These are phyloP conservation scores for Chrysoporthe puriensis DNA, from an alignment of 2,329 filamentous ascomycete species.

Conservation along the genomic window DNA sequence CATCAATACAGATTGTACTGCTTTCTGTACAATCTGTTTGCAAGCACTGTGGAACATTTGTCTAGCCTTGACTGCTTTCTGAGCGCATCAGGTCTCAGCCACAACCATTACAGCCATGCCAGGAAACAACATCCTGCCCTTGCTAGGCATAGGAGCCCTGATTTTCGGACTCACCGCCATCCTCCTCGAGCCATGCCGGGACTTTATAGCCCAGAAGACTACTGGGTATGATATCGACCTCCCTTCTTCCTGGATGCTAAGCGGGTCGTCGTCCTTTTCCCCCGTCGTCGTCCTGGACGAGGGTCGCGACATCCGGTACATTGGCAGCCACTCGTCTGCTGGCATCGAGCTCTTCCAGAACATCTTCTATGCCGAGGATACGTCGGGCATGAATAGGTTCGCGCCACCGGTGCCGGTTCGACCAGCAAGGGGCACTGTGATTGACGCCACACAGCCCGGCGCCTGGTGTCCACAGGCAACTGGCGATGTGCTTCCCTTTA, in stretches of 20 bases:
- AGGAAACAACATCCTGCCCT: neutral
- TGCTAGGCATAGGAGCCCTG: conserved; percentile 13
- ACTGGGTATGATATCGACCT: neutral
- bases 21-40: too few species aligned
- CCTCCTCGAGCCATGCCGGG: neutral
- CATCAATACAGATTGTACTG: too few species aligned
- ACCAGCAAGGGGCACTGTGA: conserved; percentile 30
- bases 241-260: neutral
- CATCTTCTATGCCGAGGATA: conserved; percentile 39
- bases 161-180: conserved; percentile 12
- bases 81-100: neutral
- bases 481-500: conserved; percentile 32
- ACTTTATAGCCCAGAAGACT: neutral
- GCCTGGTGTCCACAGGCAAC: conserved; percentile 38
- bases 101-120: neutral
- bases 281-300: conserved; percentile 12
- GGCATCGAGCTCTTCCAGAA: conserved; percentile 39
- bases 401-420: conserved; percentile 35
- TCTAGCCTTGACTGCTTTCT: neutral
- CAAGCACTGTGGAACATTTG: neutral
- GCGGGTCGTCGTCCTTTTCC: neutral
- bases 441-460: conserved; percentile 36
- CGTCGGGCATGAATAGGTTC: conserved; percentile 37
- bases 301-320: conserved; percentile 32
- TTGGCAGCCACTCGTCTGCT: conserved; percentile 31